Conservation (phyloP, 345 rosid species). For the Gossypium anomalum region DNA sequence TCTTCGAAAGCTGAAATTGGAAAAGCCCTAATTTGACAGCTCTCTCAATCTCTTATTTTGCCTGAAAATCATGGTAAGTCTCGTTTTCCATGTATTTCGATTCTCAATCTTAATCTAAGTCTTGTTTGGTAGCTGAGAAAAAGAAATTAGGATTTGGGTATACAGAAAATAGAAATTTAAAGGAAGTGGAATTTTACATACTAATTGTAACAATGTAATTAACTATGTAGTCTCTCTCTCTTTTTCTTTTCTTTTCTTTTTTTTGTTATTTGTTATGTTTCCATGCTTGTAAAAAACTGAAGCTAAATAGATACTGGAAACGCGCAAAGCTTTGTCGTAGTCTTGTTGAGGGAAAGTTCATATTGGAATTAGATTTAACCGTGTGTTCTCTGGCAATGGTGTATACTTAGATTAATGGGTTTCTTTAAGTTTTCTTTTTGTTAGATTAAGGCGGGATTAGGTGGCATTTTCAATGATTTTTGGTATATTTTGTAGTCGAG, state of each 20-base stretch:
- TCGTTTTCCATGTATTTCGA: background rate
- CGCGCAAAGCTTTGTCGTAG: background rate
- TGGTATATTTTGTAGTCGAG: slow-evolving; percentile 43
- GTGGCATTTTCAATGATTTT: background rate
- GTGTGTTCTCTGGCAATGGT: background rate
- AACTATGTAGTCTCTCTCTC: background rate
- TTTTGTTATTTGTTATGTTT: background rate
- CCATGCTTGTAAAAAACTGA: background rate
- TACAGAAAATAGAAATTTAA: background rate
- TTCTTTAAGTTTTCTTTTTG: background rate
- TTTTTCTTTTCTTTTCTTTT: background rate
- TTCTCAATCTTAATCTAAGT: background rate
- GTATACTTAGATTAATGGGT: background rate
- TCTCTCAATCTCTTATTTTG: background rate
- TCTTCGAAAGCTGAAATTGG: background rate
- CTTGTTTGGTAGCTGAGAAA: background rate
- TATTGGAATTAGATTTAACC: background rate
- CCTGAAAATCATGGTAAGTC: slow-evolving; percentile 13
- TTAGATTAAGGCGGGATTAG: background rate
- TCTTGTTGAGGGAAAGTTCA: background rate
- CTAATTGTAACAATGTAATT: background rate
- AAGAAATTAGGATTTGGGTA: background rate
- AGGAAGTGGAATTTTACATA: background rate
- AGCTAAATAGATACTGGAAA: background rate
- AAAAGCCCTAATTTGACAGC: background rate